These are phyloP conservation scores for Talaromyces sp. DNA, from an alignment of 2,329 filamentous ascomycete genomes.

Conservation along the genomic window DNA sequence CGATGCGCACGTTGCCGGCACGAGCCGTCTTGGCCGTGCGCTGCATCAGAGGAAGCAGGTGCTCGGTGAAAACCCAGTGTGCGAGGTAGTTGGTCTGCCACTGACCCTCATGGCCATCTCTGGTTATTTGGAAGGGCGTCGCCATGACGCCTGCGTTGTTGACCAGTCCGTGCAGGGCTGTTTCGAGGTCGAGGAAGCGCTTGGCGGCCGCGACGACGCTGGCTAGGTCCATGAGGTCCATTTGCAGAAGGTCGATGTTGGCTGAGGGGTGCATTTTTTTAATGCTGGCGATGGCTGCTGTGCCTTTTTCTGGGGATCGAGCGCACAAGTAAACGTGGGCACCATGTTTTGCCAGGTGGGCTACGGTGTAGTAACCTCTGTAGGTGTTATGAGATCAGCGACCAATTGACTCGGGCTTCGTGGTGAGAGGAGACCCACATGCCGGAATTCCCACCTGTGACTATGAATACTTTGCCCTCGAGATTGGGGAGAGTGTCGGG, in stretches of 20 bases:
- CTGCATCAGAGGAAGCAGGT: constrained; percentile 13
- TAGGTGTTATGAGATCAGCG: not conserved
- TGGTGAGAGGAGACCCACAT: constrained; percentile 29
- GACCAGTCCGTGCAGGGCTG: constrained; percentile 13
- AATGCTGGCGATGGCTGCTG: constrained; percentile 18
- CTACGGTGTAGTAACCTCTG: constrained; percentile 31
- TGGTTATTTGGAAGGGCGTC: constrained; percentile 12
- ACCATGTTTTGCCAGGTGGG: constrained; percentile 31
- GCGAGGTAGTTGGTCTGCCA: constrained; percentile 13
- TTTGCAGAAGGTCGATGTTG: constrained; percentile 40
- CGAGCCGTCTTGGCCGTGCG: constrained; percentile 7
- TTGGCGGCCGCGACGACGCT: constrained; percentile 11
- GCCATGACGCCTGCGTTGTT: constrained; percentile 15
- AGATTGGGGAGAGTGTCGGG: constrained; percentile 40
- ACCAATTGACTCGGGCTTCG: constrained; percentile 4
- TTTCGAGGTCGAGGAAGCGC: constrained; percentile 10
- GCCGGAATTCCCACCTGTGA: constrained; percentile 44
- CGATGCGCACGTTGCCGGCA: constrained; percentile 14
- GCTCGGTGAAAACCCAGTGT: constrained; percentile 15
- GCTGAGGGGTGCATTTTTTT: constrained; percentile 30
- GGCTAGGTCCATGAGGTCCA: constrained; percentile 37
- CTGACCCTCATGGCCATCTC: constrained; percentile 19
- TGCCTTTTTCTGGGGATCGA: constrained; percentile 31
- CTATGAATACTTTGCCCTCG: constrained; percentile 38
- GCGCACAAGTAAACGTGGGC: constrained; percentile 35